Base-by-base conservation (phyloP, 1,284 basidiomycete species). In the Boletellus dicymbophilus region DNA sequence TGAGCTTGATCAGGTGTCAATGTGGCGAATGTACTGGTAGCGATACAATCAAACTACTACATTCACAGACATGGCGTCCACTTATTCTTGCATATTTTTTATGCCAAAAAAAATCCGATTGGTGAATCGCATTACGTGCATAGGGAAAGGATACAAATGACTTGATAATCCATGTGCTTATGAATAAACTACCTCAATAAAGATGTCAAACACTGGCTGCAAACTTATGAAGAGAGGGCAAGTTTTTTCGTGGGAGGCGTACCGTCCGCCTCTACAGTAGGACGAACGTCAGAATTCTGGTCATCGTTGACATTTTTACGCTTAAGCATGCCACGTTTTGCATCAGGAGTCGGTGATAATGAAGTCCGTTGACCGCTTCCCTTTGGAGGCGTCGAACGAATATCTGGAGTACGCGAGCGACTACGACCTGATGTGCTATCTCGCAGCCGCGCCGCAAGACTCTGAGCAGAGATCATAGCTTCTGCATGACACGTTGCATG, bases 401-500 rank as follows among this genome's bases (percentile, higher is more conserved):
- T 54, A 46, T 90, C 88, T 64, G 88, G 88, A 16, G 88, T 90
- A 58, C 74, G 76, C 57, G 84, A 84, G 55, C 88, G 83, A 73
- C 87, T 89, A 54, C 79, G 75, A 61, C 75, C 73, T 38, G 47
- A 48, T 22, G 74, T 68, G 60, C 84, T 84, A 71, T 71, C 80
- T 54, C 83, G 82, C 58, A 91, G 65, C 42, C 86, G 80, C 9
- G 80, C 78, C 37, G 81, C 88, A 44, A 90, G 69, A 60, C 68
- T 84, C 58, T 77, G 81, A 48, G 81, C 79, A 47, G 84, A 82
- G 33, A 70, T 70, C 42, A 80, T 65, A 20, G 88, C 86, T 64
- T 96, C 93, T 25, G 90, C 88, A 68, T 90, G 85, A 70, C 94
- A 96, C 4, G 93, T 95, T 37, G 94, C 93, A 72, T 97, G 94